phyloP scores from a whole-genome alignment of 2,329 filamentous ascomycete species.

The Ceratocystis cacaofunesta region DNA sequence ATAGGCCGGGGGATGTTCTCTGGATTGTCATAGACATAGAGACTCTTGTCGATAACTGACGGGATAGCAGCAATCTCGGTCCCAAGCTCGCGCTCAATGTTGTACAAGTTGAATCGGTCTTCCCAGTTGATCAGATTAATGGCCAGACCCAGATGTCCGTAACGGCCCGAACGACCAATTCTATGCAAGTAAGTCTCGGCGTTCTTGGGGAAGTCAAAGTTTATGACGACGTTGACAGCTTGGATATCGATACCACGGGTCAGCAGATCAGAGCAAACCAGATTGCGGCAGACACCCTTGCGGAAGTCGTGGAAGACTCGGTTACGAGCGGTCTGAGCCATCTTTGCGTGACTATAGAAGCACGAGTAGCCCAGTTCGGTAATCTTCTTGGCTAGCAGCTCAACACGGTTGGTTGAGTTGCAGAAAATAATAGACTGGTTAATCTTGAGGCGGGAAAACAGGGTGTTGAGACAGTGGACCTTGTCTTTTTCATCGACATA shows the following conservation, averaged over 20 bases:
- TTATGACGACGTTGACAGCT: conserved; percentile 98
- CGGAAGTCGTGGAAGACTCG: conserved; percentile 99
- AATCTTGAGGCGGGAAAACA: conserved; percentile 98
- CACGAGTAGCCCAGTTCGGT: conserved; percentile 98
- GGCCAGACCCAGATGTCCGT: conserved; percentile 89
- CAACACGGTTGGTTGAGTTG: conserved; percentile 96
- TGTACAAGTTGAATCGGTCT: conserved; percentile 95
- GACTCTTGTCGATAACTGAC: conserved; percentile 82
- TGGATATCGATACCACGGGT: conserved; percentile 99
- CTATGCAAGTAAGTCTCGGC: conserved; percentile 97
- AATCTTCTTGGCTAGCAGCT: conserved; percentile 96
- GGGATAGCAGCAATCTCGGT: conserved; percentile 98
- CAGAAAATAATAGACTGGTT: conserved; percentile 99
- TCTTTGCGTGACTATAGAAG: conserved; percentile 97
- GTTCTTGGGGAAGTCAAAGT: conserved; percentile 99
- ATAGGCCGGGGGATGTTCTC: conserved; percentile 82
- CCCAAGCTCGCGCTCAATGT: conserved; percentile 91
- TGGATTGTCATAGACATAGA: conserved; percentile 95
- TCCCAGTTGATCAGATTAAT: conserved; percentile 99
- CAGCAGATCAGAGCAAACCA: conserved; percentile 92
- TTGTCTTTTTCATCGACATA: conserved; percentile 99
- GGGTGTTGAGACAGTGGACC: conserved; percentile 94
- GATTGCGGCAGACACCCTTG: conserved; percentile 91
- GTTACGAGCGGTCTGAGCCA: conserved; percentile 93
- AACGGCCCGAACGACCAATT: conserved; percentile 93